A percentile compares a stretch with the other conserved stretches of the same genome.
Evolutionary conservation across 2,329 filamentous ascomycete genomes (phyloP).

Genomic region (Fusarium pilosicola): DNA sequence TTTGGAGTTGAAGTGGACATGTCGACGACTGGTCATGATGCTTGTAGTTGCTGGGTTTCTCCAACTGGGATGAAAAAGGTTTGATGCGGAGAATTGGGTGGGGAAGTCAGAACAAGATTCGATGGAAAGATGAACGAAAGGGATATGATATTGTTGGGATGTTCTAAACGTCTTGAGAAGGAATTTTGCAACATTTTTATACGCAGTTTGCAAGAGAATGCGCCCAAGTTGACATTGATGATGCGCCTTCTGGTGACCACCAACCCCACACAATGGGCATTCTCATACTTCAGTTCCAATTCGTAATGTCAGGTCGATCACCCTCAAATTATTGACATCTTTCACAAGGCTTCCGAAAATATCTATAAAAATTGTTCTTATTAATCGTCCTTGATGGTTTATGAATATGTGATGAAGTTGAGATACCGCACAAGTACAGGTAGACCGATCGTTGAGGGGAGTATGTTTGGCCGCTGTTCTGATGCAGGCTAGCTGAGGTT

Average conservation of each 20-base stretch:
- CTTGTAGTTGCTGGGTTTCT: neutral
- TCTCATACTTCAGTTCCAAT: neutral
- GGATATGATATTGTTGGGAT: too few relatives aligned
- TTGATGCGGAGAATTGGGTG: neutral
- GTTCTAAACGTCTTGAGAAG: too few relatives aligned
- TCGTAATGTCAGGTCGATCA: neutral
- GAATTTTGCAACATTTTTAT: neutral
- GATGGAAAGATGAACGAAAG: neutral
- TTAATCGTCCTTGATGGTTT: neutral
- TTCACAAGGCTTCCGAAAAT: neutral
- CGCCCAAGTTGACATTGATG: slow-evolving; percentile 2
- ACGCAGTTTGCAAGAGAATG: neutral
- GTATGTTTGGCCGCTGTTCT: neutral
- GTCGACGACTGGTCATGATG: slow-evolving; percentile 38
- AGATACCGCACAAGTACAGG: neutral
- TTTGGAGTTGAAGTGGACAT: slow-evolving; percentile 40
- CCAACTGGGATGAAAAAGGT: neutral
- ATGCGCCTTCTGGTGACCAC: slow-evolving; percentile 36
- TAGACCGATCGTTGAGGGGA: neutral
- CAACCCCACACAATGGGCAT: neutral
- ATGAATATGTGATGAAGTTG: neutral
- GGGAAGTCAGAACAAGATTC: neutral
- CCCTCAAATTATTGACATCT: neutral
- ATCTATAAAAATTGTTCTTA: neutral
- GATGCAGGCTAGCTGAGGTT: neutral